Evolutionary conservation across 1,139 yeast species (phyloP).

Genomic region (Geotrichum restrictum): DNA sequence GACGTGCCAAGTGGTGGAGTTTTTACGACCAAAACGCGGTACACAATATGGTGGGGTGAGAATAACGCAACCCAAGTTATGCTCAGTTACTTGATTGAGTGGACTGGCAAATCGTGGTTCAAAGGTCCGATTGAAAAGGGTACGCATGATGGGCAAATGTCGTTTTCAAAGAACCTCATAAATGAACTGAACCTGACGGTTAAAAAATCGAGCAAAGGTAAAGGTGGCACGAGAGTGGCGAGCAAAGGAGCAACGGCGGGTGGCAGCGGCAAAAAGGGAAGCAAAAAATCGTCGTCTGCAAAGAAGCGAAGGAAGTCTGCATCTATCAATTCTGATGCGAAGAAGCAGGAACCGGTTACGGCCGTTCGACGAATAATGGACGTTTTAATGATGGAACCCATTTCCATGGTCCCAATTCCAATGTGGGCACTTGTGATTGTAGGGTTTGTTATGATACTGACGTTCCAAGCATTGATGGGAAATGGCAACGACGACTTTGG

Average conservation of each 20-base stretch:
- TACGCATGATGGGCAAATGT: slow-evolving; percentile 83
- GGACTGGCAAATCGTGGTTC: slow-evolving; percentile 94
- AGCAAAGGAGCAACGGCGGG: slow-evolving; percentile 28
- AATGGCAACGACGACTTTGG: slow-evolving; percentile 10
- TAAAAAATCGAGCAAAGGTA: slow-evolving; percentile 33
- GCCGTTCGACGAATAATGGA: slow-evolving; percentile 14
- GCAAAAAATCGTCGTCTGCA: background rate
- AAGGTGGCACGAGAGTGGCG: slow-evolving; percentile 29
- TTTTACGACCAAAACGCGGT: slow-evolving; percentile 67
- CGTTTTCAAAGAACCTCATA: slow-evolving; percentile 56
- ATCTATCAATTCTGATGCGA: background rate
- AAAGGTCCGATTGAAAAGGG: slow-evolving; percentile 91
- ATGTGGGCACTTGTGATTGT: slow-evolving; percentile 25
- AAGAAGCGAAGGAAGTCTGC: slow-evolving; percentile 7
- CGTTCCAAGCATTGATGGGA: slow-evolving; percentile 27
- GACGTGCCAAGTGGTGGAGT: slow-evolving; percentile 93
- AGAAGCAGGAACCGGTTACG: slow-evolving; percentile 8
- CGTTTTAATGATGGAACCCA: slow-evolving; percentile 18
- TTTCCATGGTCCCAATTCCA: slow-evolving; percentile 26
- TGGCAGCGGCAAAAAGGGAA: slow-evolving; percentile 19
- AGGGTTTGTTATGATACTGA: slow-evolving; percentile 25
- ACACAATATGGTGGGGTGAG: slow-evolving; percentile 69
- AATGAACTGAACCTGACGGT: slow-evolving; percentile 55
- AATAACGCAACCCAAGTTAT: slow-evolving; percentile 64
- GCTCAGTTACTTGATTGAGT: slow-evolving; percentile 64